Base-by-base conservation (phyloP, 257 asterid genomes). In the Solanum ossicruentum region DNA sequence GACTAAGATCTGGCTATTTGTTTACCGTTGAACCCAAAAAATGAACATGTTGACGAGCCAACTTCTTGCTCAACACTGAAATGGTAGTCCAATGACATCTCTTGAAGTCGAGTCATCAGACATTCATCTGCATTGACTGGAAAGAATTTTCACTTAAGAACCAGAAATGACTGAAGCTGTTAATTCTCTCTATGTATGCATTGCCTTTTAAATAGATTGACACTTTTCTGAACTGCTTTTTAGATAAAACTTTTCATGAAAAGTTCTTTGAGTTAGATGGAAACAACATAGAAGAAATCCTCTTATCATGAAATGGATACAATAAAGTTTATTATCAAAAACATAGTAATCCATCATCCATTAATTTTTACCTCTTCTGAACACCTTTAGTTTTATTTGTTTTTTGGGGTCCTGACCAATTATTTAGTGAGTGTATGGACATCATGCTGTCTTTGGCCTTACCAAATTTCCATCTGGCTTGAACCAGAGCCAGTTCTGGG, bases 401-500 rank as follows among this genome's bases (percentile, higher is more conserved):
- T 78, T 32, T 78, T 16, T 52, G 83, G 54, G 65, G 16, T 51
- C 10, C 28, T 77, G 82, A 26, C 26, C 8, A 12, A 32, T 54
- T 39, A 18, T 17, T 28, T 16, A 67, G 55, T 83, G 73, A 49
- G 78, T 23, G 61, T 21, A 61, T 82, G 72, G 61, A 81, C 21
- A 55, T 52, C 79, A 58, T 39, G 60, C 58, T 82, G 49, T 51
- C 12, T 60, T 75, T 54, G 81, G 69, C 81, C 91, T 87, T 89
- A 94, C 99, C 99, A 84, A 95, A 95, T 92, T 90, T 94, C 99
- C 99, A 95, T 89, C 99, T 92, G 45, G 99, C 99, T 88, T 95
- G 98, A 88, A 95, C 99, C 93, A 95, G 88, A 66, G 92, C 99
- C 91, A 95, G 61, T 81, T 95, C 95, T 81, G 98, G 95, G 92